These are phyloP conservation scores for Harrya chromipes DNA, from an alignment of 768 basidiomycete genomes.

Conservation along the genomic window DNA sequence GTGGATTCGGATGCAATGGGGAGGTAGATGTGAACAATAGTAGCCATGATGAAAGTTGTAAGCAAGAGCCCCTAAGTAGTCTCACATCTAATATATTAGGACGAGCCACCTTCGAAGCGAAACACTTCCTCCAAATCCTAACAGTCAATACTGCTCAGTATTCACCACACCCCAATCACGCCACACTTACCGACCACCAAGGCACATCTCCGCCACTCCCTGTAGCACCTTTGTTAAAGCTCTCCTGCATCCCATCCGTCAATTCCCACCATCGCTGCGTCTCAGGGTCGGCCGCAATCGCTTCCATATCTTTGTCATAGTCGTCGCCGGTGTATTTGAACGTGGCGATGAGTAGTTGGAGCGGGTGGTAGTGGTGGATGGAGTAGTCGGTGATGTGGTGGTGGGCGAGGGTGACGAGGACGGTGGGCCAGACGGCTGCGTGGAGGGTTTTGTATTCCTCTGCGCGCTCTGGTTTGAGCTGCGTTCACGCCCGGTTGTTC, in stretches of 20 bases:
- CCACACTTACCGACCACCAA: constrained; percentile 60
- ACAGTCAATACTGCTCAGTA: constrained; percentile 1
- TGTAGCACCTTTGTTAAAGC: constrained; percentile 62
- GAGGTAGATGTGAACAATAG: too few relatives aligned
- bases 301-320: constrained; percentile 64
- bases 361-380: constrained; percentile 63
- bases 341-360: constrained; percentile 69
- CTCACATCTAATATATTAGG: too few relatives aligned
- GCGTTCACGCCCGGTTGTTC: background rate
- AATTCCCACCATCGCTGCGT: constrained; percentile 78
- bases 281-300: constrained; percentile 59
- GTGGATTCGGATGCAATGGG: too few relatives aligned
- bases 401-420: constrained; percentile 58
- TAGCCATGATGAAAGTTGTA: too few relatives aligned
- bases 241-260: constrained; percentile 77
- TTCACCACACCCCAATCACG: background rate
- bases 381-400: constrained; percentile 74
- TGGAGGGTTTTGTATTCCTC: constrained; percentile 60
- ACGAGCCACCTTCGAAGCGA: constrained; percentile 50
- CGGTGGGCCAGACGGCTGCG: constrained; percentile 62
- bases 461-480: constrained; percentile 54
- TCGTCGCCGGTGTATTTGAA: constrained; percentile 73
- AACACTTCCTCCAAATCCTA: constrained; percentile 66
- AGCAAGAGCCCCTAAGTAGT: too few relatives aligned
- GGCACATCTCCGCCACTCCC: constrained; percentile 67